Evolutionary conservation across 371 early-diverging fungal species (phyloP).

Genomic region (Actinomortierella wolfii): DNA sequence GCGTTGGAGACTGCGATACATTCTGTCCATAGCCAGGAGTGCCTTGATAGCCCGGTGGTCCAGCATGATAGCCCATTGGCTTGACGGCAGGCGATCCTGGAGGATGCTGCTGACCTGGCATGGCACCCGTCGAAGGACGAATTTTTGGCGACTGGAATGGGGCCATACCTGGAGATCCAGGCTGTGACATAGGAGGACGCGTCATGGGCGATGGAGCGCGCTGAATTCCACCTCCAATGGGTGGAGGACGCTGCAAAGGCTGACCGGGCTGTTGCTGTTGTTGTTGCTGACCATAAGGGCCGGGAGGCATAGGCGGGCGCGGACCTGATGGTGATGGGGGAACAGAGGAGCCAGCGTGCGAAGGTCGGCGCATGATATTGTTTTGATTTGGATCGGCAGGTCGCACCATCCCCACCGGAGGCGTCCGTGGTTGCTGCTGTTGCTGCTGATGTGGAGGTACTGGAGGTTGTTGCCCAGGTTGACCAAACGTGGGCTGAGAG

Average conservation of each 20-base stretch:
- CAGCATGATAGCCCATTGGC: slow-evolving; percentile 32
- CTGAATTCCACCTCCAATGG: slow-evolving; percentile 21
- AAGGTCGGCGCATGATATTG: too few relatives aligned
- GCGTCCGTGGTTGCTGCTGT: too few relatives aligned
- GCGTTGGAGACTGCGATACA: slow-evolving; percentile 37
- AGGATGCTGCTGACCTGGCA: slow-evolving; percentile 15
- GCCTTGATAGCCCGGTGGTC: slow-evolving; percentile 23
- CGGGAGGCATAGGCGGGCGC: too few relatives aligned
- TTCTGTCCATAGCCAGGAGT: slow-evolving; percentile 12
- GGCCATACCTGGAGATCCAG: slow-evolving; percentile 38
- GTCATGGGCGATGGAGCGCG: slow-evolving; percentile 39
- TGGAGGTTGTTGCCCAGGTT: too few relatives aligned
- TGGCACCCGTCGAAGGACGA: slow-evolving; percentile 22
- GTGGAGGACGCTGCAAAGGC: slow-evolving; percentile 26
- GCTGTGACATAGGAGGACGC: slow-evolving; percentile 31
- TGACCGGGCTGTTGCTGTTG: slow-evolving; percentile 11
- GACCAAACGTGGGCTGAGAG: too few relatives aligned
- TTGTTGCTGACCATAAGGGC: slow-evolving; percentile 3
- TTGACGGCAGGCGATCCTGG: slow-evolving; percentile 33
- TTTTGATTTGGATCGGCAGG: too few relatives aligned
- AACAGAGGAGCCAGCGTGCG: too few relatives aligned
- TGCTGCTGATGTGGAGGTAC: too few relatives aligned
- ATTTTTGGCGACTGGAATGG: slow-evolving; percentile 39
- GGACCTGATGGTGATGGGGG: too few relatives aligned
- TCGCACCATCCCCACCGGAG: too few relatives aligned